Evolutionary conservation across 2,329 filamentous ascomycete genomes (phyloP).

Genomic region (Colletotrichum spaethianum): DNA sequence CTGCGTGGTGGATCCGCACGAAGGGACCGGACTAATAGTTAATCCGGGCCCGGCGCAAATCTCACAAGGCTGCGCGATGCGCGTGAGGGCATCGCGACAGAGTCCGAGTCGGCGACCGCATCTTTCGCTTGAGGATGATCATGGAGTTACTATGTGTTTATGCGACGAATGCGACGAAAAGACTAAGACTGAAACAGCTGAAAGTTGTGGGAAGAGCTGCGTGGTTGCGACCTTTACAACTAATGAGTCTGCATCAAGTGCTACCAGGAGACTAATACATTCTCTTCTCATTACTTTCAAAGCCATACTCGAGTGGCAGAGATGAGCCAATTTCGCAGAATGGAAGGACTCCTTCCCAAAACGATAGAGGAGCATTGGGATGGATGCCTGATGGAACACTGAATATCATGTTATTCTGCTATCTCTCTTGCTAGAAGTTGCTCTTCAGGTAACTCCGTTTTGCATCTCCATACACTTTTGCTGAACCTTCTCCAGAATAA

Average conservation of each 20-base stretch:
- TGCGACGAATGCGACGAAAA: conserved; percentile 31
- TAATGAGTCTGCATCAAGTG: conserved; percentile 34
- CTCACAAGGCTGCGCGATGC: too few species aligned
- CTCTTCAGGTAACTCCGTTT: neutral
- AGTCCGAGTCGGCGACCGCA: conserved; percentile 29
- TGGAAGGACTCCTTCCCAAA: too few species aligned
- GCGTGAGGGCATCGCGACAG: too few species aligned
- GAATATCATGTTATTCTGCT: too few species aligned
- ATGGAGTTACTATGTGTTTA: conserved; percentile 24
- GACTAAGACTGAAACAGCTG: conserved; percentile 10
- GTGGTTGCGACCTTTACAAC: conserved; percentile 38
- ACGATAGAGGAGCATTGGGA: too few species aligned
- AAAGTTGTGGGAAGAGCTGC: conserved; percentile 26
- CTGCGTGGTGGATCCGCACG: too few species aligned
- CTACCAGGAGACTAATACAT: neutral
- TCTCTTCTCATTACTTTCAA: neutral
- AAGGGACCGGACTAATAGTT: too few species aligned
- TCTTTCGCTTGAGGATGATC: neutral
- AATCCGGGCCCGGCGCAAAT: too few species aligned
- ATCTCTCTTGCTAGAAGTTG: neutral
- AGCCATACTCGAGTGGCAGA: neutral
- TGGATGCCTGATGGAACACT: too few species aligned
- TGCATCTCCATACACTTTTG: neutral
- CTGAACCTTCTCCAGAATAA: neutral
- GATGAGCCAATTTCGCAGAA: neutral